These are phyloP conservation scores for Plasmodium cynomolgi DNA, from an alignment of 169 alveolate species.

Conservation along the genomic window DNA sequence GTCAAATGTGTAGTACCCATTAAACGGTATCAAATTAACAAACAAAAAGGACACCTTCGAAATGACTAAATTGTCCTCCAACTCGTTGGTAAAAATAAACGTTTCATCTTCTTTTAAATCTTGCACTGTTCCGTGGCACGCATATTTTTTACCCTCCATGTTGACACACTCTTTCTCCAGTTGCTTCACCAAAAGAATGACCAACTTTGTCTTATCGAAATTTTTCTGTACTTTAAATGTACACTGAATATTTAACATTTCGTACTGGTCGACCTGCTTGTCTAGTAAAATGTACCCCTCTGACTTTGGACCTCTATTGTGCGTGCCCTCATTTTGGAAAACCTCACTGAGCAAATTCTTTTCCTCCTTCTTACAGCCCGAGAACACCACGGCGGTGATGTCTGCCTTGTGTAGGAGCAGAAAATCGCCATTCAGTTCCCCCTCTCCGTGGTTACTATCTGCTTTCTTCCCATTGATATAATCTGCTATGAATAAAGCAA, in stretches of 20 bases:
- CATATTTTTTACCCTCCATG: not conserved
- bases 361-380: slow-evolving; percentile 7
- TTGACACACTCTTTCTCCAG: not conserved
- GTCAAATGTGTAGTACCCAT: slow-evolving; percentile 34
- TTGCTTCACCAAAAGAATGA: slow-evolving; percentile 21
- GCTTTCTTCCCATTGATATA: not conserved
- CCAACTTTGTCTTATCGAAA: slow-evolving; percentile 2
- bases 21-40: slow-evolving; percentile 30
- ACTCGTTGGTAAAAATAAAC: slow-evolving; percentile 33
- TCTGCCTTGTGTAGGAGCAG: slow-evolving; percentile 6
- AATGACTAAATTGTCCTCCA: slow-evolving; percentile 10
- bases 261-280: not conserved
- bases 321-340: not conserved
- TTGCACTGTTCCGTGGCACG: not conserved
- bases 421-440: not conserved
- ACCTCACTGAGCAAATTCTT: not conserved
- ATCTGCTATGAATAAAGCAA: not conserved
- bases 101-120: slow-evolving; percentile 49
- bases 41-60: slow-evolving; percentile 40
- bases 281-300: not conserved
- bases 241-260: slow-evolving; percentile 14
- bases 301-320: not conserved
- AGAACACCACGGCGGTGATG: not conserved
- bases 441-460: not conserved
- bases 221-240: slow-evolving; percentile 6